Evolutionary conservation across 805 yeast genomes (phyloP).

Genomic region (Schizosaccharomyces cryophilus): DNA sequence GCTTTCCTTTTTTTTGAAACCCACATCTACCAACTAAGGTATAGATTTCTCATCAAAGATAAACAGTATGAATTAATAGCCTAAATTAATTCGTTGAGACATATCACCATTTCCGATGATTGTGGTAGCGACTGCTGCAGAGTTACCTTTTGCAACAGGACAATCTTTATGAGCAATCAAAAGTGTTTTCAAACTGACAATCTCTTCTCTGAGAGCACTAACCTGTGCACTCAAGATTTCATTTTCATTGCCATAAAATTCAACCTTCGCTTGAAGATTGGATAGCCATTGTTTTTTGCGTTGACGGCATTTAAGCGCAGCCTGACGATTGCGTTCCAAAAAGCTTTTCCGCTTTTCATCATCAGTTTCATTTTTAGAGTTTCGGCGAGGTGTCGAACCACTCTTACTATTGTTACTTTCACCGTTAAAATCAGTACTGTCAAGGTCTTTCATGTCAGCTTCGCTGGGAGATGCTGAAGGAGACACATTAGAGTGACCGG

Average conservation of each 20-base stretch:
- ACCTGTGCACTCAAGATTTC: slow-evolving; percentile 37
- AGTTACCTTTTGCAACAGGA: slow-evolving; percentile 7
- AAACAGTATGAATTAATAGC: not conserved
- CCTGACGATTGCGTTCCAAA: slow-evolving; percentile 65
- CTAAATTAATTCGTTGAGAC: not conserved
- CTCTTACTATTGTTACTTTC: slow-evolving; percentile 10
- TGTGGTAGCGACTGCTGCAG: not conserved
- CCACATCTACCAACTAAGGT: no score
- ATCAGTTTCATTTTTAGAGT: slow-evolving; percentile 30
- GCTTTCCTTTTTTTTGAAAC: no score
- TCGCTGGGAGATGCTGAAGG: no score
- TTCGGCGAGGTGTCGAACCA: slow-evolving; percentile 11
- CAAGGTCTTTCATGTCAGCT: no score
- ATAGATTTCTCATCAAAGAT: no score
- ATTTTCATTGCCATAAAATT: slow-evolving; percentile 45
- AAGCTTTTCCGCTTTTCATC: slow-evolving; percentile 57
- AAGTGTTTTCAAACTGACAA: slow-evolving; percentile 24
- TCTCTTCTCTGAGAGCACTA: slow-evolving; percentile 32
- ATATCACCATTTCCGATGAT: not conserved
- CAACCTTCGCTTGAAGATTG: slow-evolving; percentile 58
- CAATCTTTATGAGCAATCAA: slow-evolving; percentile 28
- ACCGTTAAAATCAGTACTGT: not conserved
- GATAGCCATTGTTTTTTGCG: slow-evolving; percentile 73
- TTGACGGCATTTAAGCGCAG: slow-evolving; percentile 87
- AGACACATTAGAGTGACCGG: no score